Base-by-base conservation (phyloP, 768 basidiomycete species). In the Collybia sordida region DNA sequence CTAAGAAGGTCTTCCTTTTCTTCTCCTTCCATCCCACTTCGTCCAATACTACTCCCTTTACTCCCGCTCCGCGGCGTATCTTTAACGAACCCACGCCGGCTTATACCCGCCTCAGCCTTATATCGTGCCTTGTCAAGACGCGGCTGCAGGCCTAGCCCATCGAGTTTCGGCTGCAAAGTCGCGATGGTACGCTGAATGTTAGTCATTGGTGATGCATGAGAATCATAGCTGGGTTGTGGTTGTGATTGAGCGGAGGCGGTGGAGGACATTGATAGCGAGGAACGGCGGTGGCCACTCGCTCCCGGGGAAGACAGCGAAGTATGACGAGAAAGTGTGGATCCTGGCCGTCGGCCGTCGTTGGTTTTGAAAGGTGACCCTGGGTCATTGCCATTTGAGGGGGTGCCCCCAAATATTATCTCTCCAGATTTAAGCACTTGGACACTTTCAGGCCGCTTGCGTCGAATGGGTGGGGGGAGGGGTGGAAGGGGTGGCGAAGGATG, bases 101-200 rank as follows among this genome's bases (percentile, higher is more conserved):
- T 81, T 25, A 88, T 57, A 15, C 85, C 86, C 17, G 85, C 86
- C 63, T 88, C 86, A 0, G 85, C 86, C 64, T 88, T 88, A 64
- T 80, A 88, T 52, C 83, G 68, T 21, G 82, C 85, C 24, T 79
- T 78, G 49, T 87, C 85, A 21, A 86, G 60, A 38, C 68, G 75
- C 0, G 83, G 84, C 58, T 81, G 75, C 11, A 81, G 55, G 9
- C 9, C 4, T 14, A 31, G 11, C 11, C 31, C 31, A 31, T 31
- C 31, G 14, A 31, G 31, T 14, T 31, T 31, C 31, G 31, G 31
- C 31, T 31, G 31, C 9, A 31, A 14, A 4, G 31, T 31, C 6
- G 31, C 31, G 31, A 31, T 31, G 48, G 77, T 77, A 22, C 70
- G 68, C 54, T 80, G 77, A 27, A 83, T 62, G 42, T 63, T 61